Evolutionary conservation across 495 filamentous ascomycete species (phyloP), one percentile per base, ranked within the genome.

Genomic region (Talaromyces trachyspermus): DNA sequence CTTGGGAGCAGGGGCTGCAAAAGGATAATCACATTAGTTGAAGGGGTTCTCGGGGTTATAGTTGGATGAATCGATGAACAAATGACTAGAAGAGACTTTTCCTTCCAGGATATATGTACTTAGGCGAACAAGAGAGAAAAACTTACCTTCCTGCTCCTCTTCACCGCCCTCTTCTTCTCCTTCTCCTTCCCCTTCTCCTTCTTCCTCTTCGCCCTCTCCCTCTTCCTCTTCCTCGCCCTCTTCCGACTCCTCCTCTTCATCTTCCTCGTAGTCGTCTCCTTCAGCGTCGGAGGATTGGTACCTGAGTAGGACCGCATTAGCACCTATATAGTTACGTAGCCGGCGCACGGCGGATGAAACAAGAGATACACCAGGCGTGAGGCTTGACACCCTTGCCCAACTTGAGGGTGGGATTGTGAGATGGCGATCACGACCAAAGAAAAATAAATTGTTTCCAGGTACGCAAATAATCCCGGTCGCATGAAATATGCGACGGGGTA

Each of bases 281-380:
- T 70, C 74, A 32, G 76, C 68, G 7, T 79, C 75, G 27, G 79
- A 77, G 55, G 64, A 62, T 55, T 78, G 69, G 52, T 77, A 72
- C 54, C 70, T 75, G 46, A 15, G 11, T 4, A 27, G 15, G 18
- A n/a, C n/a, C n/a, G n/a, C n/a, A n/a, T n/a, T n/a, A n/a, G n/a
- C n/a, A n/a, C n/a, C n/a, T n/a, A n/a, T n/a, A n/a, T n/a, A n/a
- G n/a, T n/a, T n/a, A n/a, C n/a, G n/a, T n/a, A n/a, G n/a, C n/a
- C n/a, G n/a, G n/a, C n/a, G n/a, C n/a, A n/a, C n/a, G n/a, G n/a
- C n/a, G n/a, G n/a, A n/a, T n/a, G n/a, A n/a, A n/a, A n/a, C n/a
- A n/a, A n/a, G n/a, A n/a, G n/a, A n/a, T n/a, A n/a, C n/a, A n/a
- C n/a, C n/a, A n/a, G n/a, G n/a, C n/a, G n/a, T n/a, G n/a, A n/a